phyloP scores from a whole-genome alignment of 2,329 filamentous ascomycete species.

The Aureobasidium namibiae region DNA sequence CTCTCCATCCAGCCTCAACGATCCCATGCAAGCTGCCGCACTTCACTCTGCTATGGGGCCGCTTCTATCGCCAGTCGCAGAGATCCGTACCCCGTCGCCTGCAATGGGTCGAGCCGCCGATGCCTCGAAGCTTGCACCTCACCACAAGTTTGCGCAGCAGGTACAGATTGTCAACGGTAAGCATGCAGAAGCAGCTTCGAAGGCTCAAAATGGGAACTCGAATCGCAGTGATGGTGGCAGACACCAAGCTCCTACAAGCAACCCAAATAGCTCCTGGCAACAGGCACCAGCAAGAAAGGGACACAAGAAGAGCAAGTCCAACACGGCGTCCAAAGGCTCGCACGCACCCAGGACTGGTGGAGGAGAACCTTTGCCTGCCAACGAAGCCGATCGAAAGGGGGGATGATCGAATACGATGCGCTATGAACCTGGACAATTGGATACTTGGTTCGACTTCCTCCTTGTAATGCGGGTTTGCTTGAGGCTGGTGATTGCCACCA shows the following conservation, averaged over 20 bases:
- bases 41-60: constrained; percentile 21
- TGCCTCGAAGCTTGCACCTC: neutral
- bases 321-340: constrained; percentile 14
- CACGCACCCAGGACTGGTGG: constrained; percentile 15
- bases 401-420: constrained; percentile 19
- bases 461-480: neutral
- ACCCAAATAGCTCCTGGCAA: constrained; percentile 18
- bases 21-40: neutral
- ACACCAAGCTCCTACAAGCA: constrained; percentile 2
- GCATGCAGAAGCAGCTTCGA: constrained; percentile 10
- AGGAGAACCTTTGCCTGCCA: constrained; percentile 36
- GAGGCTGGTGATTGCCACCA: neutral
- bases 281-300: constrained; percentile 22
- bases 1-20: neutral
- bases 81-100: constrained; percentile 63
- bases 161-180: constrained; percentile 24
- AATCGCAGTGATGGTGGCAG: neutral
- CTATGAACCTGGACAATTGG: neutral
- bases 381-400: constrained; percentile 39
- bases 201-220: neutral
- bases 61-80: constrained; percentile 63
- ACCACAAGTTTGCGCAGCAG: constrained; percentile 16
- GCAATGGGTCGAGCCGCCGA: constrained; percentile 51
- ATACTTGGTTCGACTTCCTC: neutral
- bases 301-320: constrained; percentile 29